Base-by-base conservation (phyloP, 768 basidiomycete species). In the Cystobasidium onofrii region DNA sequence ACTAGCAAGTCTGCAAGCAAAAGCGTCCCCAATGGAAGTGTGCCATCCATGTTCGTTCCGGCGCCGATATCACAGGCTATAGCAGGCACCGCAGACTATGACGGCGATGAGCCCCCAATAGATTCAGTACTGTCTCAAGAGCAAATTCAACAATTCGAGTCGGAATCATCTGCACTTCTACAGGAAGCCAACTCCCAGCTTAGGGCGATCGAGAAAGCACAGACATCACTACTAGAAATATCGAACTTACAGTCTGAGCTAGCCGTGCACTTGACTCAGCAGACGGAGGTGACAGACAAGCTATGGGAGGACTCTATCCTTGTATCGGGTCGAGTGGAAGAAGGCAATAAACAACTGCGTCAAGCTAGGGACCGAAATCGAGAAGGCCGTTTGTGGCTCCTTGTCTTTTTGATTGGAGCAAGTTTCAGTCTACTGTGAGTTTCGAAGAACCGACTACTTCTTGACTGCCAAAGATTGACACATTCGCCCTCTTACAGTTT, bases 261-360 rank as follows among this genome's bases (percentile, higher is more conserved):
- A 76, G 87, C 96, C 63, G 84, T 86, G 17, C 92, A 97, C 80
- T 85, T 99, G 46, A 89, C 89, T 41, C 86, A 84, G 78, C 96
- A 99, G 84, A 90, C 90, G 1, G 94, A 94, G 83, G 81, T 93
- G 76, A 92, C 93, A 12, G 94, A 98, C 78, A 88, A 91, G 81
- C 83, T 99, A 74, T 96, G 92, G 79, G 92, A 96, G 77, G 95
- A 99, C 79, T 94, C 92, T 10, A 88, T 96, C 67, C 87, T 89
- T 1, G 90, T 90, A 33, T 89, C 91, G 13, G 88, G 87, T 9
- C 89, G 88, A 60, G 88, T 97, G 44, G 90, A 90, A 77, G 90
- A 89, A 80, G 93, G 95, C 39, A 97, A 97, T 77, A 84, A 85
- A 52, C 92, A 99, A 81, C 84, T 99, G 71, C 88, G 86, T 80